Conservation (phyloP, 1,284 basidiomycete species). For the Agaricales sp. region DNA sequence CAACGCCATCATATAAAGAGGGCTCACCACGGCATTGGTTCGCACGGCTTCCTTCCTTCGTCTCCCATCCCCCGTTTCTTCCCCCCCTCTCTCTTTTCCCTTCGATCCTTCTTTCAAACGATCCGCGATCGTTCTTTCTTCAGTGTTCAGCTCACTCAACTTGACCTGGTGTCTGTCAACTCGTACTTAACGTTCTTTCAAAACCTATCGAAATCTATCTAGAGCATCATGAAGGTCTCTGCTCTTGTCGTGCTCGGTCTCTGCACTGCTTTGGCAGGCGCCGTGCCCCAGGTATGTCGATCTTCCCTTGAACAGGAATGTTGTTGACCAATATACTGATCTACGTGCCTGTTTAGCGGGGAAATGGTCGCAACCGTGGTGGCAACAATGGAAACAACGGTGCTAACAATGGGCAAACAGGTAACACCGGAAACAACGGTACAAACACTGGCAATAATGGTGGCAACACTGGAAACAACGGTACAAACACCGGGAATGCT, state of each 20-base stretch:
- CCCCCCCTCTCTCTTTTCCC: background rate
- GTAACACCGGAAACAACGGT: slow-evolving; percentile 9
- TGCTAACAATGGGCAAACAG: background rate
- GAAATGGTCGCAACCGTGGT: background rate
- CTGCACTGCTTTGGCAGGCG: background rate
- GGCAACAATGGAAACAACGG: background rate
- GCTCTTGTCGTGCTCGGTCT: background rate
- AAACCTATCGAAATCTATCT: background rate
- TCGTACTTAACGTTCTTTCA: slow-evolving; percentile 1
- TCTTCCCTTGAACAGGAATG: background rate
- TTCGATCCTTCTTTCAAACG: background rate
- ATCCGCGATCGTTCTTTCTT: background rate
- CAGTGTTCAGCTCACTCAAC: slow-evolving; percentile 2
- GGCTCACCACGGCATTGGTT: background rate
- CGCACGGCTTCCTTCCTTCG: background rate
- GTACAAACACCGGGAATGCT: slow-evolving; percentile 12
- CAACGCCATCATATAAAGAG: background rate
- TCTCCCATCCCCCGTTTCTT: background rate
- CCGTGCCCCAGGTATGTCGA: background rate
- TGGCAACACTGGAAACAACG: slow-evolving; percentile 8
- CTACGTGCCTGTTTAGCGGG: too few relatives aligned
- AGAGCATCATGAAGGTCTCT: background rate
- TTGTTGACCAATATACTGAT: background rate
- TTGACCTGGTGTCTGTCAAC: slow-evolving; percentile 2
- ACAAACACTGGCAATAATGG: slow-evolving; percentile 9